Base-by-base conservation (phyloP, 345 rosid species). In the Lepidium aucheri region DNA sequence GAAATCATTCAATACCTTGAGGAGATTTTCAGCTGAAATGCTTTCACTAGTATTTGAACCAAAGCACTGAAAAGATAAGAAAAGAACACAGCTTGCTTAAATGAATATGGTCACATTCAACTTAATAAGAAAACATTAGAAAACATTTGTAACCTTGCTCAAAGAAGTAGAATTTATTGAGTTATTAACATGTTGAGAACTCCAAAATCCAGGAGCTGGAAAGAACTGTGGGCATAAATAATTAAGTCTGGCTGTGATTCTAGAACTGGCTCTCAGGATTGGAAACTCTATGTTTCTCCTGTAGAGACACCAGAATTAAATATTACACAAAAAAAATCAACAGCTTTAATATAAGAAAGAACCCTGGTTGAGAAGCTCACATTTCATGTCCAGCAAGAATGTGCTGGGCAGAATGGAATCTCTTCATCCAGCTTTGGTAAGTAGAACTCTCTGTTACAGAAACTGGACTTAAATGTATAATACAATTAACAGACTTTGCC, bases 221-320 rank as follows among this genome's bases (percentile, higher is more conserved):
- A 94, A 94, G 84, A 90, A 87, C 79, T 88, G 99, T 18, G 99
- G 99, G 52, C 97, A 94, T 75, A 94, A 72, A 74, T 90, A 88
- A 80, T 94, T 83, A 53, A 94, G 96, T 55, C 93, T 78, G 36
- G 96, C 89, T 39, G 92, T 77, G 65, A 88, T 82, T 78, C 87
- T 83, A 16, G 97, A 87, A 79, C 99, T 90, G 59, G 96, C 78
- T 75, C 83, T 80, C 68, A 90, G 74, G 54, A 94, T 81, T 30
- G 97, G 97, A 68, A 90, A 73, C 80, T 90, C 93, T 76, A 78
- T 75, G 77, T 90, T 88, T 78, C 81, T 82, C 85, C 99, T 94
- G 81, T 49, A 7, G 13, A 75, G 64, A 60, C 28, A 55, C 49
- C 60, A 47, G 42, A 61, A 49, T 65, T 6, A 62, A 54, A 36